Evolutionary conservation across 768 basidiomycete species (phyloP).

Genomic region (Myochromella boudieri): DNA sequence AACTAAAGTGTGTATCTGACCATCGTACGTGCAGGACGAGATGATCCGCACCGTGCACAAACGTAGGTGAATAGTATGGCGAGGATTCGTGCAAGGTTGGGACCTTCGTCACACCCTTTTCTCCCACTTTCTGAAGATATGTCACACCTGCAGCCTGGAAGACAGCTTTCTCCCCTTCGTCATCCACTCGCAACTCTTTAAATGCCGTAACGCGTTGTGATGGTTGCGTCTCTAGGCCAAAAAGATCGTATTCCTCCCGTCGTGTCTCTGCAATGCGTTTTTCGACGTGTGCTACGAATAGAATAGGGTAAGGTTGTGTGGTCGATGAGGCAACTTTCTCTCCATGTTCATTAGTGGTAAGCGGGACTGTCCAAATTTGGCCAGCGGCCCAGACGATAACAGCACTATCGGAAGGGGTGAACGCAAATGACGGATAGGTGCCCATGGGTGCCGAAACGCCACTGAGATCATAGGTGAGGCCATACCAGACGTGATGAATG

Average conservation of each 20-base stretch:
- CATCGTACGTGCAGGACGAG: conserved; percentile 66
- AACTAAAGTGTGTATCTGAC: conserved; percentile 63
- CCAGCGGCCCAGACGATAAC: conserved; percentile 77
- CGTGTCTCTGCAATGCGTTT: conserved; percentile 65
- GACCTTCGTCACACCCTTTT: conserved; percentile 31
- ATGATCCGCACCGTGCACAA: conserved; percentile 49
- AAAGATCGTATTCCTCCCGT: conserved; percentile 45
- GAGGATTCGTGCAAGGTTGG: conserved; percentile 48
- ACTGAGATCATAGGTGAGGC: conserved; percentile 66
- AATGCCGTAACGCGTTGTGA: conserved; percentile 62
- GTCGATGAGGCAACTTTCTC: conserved; percentile 46
- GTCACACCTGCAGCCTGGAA: conserved; percentile 70
- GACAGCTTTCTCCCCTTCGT: conserved; percentile 49
- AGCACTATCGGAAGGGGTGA: conserved; percentile 56
- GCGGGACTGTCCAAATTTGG: conserved; percentile 63
- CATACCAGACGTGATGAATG: conserved; percentile 64
- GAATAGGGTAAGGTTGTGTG: conserved; percentile 47
- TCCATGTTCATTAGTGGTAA: conserved; percentile 47
- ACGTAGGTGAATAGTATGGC: conserved; percentile 69
- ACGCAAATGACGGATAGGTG: conserved; percentile 76
- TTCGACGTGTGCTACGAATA: conserved; percentile 63
- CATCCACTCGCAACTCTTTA: conserved; percentile 57
- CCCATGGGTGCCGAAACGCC: conserved; percentile 73
- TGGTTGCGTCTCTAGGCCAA: conserved; percentile 50
- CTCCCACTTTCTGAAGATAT: conserved; percentile 45